Percentiles rank a stretch among this genome's conserved stretches.
phyloP scores from a whole-genome alignment of 2,329 filamentous ascomycete genomes.

The Colletotrichum sp. region DNA sequence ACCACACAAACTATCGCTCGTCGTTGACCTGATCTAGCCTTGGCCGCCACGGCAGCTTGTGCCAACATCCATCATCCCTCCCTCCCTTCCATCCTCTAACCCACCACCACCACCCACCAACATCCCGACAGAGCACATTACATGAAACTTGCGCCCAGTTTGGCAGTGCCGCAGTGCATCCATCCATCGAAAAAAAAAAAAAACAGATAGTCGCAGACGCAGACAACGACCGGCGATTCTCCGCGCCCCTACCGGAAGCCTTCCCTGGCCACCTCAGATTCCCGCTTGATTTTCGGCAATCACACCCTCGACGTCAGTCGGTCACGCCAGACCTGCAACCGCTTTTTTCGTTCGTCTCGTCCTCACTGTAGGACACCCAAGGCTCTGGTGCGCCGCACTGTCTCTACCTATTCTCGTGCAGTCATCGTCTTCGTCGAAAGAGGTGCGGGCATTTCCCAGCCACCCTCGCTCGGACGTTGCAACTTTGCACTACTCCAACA shows the following conservation, averaged over 20 bases:
- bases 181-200: neutral
- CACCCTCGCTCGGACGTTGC: slow-evolving; percentile 7
- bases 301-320: neutral
- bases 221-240: neutral
- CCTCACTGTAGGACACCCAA: neutral
- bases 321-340: neutral
- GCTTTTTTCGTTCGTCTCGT: neutral
- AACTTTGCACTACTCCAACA: slow-evolving; percentile 2
- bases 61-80: neutral
- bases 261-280: neutral
- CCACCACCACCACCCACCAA: neutral
- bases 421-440: neutral
- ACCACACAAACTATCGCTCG: neutral
- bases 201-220: neutral
- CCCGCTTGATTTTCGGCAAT: slow-evolving; percentile 1
- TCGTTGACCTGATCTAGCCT: neutral
- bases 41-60: neutral
- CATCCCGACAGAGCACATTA: neutral
- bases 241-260: neutral
- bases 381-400: neutral
- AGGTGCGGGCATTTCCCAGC: slow-evolving; percentile 12
- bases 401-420: slow-evolving; percentile 3
- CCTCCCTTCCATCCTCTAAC: neutral
- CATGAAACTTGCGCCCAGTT: neutral
- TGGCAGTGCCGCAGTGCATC: slow-evolving; percentile 1